These are phyloP conservation scores for Phytophthora chlamydospora DNA, from an alignment of 352 stramenopile genomes.

Conservation along the genomic window DNA sequence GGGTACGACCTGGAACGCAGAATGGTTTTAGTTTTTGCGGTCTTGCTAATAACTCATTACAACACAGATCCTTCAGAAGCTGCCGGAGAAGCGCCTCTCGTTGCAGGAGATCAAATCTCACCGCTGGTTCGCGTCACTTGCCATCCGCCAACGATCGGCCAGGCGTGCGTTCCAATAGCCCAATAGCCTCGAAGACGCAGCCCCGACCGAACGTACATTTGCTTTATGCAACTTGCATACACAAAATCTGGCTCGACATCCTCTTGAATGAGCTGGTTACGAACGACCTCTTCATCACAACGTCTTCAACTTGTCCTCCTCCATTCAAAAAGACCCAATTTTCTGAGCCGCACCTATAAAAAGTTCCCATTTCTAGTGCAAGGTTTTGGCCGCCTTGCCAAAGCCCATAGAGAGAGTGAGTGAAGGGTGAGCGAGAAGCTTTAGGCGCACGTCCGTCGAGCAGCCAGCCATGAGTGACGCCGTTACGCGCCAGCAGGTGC, in stretches of 20 bases:
- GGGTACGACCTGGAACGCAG: conserved; percentile 37
- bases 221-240: neutral
- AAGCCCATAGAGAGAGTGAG: neutral
- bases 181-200: neutral
- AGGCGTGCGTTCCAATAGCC: conserved; percentile 35
- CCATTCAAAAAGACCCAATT: too few species aligned
- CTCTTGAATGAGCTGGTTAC: too few species aligned
- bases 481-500: conserved; percentile 33
- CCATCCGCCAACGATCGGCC: conserved; percentile 50
- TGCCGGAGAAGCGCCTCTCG: conserved; percentile 59
- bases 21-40: neutral
- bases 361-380: too few species aligned
- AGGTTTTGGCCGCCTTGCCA: too few species aligned
- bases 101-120: conserved; percentile 79
- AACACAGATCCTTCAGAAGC: conserved; percentile 76
- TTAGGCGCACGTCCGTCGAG: conserved; percentile 8
- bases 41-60: too few species aligned
- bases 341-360: too few species aligned
- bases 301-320: too few species aligned
- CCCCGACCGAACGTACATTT: conserved; percentile 1
- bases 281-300: too few species aligned
- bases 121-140: conserved; percentile 73
- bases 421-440: conserved; percentile 22
- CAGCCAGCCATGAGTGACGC: conserved; percentile 31
- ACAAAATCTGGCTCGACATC: too few species aligned